Evolutionary conservation across 768 basidiomycete genomes (phyloP).

Genomic region (Amanita rimosa): DNA sequence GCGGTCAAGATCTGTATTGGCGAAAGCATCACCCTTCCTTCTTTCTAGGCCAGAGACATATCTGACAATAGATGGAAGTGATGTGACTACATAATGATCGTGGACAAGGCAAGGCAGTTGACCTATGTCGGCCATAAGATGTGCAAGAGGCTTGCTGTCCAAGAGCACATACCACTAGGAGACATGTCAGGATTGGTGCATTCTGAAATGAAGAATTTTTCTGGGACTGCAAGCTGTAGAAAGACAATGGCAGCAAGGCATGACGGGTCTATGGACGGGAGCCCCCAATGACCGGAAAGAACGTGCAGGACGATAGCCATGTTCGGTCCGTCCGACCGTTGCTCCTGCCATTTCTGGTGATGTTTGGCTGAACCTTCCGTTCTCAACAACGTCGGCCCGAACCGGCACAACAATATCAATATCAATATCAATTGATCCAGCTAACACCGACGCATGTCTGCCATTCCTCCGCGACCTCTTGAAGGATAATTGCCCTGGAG

Average conservation of each 20-base stretch:
- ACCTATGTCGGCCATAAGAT: conserved; percentile 28
- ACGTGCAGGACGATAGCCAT: conserved; percentile 41
- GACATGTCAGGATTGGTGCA: conserved; percentile 63
- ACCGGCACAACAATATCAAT: too few relatives aligned
- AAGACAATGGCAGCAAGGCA: conserved; percentile 58
- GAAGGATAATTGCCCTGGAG: too few relatives aligned
- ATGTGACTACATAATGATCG: conserved; percentile 35
- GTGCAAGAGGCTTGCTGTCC: conserved; percentile 1
- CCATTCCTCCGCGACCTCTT: background rate
- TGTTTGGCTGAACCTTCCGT: background rate
- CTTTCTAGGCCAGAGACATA: conserved; percentile 46
- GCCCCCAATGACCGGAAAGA: conserved; percentile 57
- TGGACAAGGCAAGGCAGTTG: conserved; percentile 64
- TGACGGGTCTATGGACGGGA: conserved; percentile 56
- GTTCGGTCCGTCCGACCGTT: too few relatives aligned
- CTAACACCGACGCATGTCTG: too few relatives aligned
- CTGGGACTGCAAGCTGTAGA: conserved; percentile 59
- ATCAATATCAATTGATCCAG: too few relatives aligned
- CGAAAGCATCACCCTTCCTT: conserved; percentile 17
- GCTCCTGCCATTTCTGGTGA: background rate
- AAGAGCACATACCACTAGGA: conserved; percentile 39
- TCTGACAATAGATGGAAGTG: conserved; percentile 50
- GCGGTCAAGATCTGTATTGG: conserved; percentile 34
- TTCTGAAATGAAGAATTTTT: conserved; percentile 50
- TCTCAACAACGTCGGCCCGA: background rate